Conservation (phyloP, 352 stramenopile species). For the Phytophthora sp. region DNA sequence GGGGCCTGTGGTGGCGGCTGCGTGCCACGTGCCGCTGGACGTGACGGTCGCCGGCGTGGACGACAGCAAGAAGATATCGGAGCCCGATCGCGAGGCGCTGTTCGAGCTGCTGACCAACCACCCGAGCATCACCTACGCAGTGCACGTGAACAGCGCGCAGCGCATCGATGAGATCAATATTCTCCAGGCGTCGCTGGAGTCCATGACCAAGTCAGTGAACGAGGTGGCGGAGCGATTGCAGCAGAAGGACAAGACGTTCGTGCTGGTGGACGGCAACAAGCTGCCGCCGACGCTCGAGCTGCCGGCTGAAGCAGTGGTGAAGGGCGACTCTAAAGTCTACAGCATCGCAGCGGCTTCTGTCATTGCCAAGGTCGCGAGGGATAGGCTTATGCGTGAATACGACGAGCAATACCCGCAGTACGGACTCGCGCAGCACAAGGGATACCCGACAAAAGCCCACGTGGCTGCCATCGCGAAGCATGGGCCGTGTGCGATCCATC, state of each 20-base stretch:
- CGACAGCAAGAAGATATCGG: constrained; percentile 97
- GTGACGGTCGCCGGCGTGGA: constrained; percentile 88
- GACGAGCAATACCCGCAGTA: constrained; percentile 94
- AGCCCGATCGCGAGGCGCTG: constrained; percentile 92
- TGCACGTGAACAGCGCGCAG: constrained; percentile 75
- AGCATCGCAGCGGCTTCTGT: constrained; percentile 98
- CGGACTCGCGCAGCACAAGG: constrained; percentile 96
- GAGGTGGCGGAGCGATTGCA: constrained; percentile 42
- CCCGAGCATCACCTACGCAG: constrained; percentile 85
- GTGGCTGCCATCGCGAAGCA: constrained; percentile 87
- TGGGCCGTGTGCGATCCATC: constrained; percentile 95
- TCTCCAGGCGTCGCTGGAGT: constrained; percentile 96
- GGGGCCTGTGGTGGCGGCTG: constrained; percentile 87
- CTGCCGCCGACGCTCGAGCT: constrained; percentile 90
- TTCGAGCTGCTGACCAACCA: constrained; percentile 89
- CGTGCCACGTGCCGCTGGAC: constrained; percentile 74
- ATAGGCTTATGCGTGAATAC: constrained; percentile 97
- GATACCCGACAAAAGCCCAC: constrained; percentile 95
- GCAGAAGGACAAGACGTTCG: constrained; percentile 69
- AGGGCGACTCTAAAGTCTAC: constrained; percentile 96
- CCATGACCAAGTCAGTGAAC: constrained; percentile 92
- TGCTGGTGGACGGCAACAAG: constrained; percentile 97
- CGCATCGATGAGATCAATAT: constrained; percentile 99
- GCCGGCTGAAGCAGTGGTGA: constrained; percentile 92
- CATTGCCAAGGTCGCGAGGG: constrained; percentile 98